Conservation (phyloP, 257 asterid species). For the Oldenlandia corymbosa region DNA sequence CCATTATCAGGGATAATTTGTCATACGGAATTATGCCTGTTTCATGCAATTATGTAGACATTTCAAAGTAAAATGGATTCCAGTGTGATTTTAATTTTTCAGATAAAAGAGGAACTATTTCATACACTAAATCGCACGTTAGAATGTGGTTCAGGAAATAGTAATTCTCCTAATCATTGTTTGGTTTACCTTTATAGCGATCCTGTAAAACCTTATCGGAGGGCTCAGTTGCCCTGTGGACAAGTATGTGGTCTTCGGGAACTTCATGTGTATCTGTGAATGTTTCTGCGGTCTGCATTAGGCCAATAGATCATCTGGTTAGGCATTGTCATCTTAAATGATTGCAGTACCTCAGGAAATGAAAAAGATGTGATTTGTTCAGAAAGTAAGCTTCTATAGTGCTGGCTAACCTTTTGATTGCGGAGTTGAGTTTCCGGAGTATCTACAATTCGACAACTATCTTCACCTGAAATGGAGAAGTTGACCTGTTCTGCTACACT, state of each 20-base stretch:
- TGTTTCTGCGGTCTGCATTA: constrained; percentile 35
- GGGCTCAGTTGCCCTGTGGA: constrained; percentile 16
- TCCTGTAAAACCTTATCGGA: background rate
- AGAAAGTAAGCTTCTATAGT: background rate
- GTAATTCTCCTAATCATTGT: background rate
- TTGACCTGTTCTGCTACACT: constrained; percentile 16
- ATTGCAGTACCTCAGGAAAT: background rate
- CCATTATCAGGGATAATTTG: background rate
- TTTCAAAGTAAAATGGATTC: background rate
- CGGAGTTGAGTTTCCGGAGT: constrained; percentile 16
- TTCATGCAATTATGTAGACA: too few relatives aligned
- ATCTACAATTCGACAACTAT: constrained; percentile 27
- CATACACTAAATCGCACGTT: background rate
- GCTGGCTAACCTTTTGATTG: constrained; percentile 38
- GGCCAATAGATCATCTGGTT: constrained; percentile 15
- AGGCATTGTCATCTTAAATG: background rate
- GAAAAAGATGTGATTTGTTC: background rate
- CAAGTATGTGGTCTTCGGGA: constrained; percentile 19
- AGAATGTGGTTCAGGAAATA: background rate
- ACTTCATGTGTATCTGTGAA: constrained; percentile 17
- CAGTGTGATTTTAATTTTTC: background rate
- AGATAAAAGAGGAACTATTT: background rate
- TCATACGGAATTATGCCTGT: too few relatives aligned
- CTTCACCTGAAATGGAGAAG: constrained; percentile 21
- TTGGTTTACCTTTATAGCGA: constrained; percentile 12